Evolutionary conservation across 2,329 filamentous ascomycete genomes (phyloP).

Genomic region (Ceratocystis lukuohia): DNA sequence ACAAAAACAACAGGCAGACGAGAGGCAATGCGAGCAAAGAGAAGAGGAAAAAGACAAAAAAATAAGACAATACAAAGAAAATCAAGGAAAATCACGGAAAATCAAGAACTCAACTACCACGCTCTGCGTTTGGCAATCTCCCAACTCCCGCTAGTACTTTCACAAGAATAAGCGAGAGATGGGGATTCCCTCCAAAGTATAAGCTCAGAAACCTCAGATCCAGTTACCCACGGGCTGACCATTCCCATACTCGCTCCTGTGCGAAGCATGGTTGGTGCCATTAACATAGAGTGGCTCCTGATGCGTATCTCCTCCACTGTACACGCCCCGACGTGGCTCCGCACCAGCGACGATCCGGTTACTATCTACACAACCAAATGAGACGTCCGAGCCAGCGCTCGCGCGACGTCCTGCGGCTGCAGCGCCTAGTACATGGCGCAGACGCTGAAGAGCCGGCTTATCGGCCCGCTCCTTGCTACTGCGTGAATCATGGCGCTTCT

Average conservation of each 20-base stretch:
- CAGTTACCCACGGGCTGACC: background rate
- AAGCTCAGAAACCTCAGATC: background rate
- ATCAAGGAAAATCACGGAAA: background rate
- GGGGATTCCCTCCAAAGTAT: too few species aligned
- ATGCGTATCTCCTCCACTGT: background rate
- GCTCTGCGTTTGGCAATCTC: too few species aligned
- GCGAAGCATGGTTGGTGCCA: constrained; percentile 7
- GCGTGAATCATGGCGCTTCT: constrained; percentile 1
- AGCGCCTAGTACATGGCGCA: background rate
- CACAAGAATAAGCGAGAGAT: too few species aligned
- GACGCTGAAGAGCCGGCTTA: background rate
- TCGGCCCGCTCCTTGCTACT: background rate
- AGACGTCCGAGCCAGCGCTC: constrained; percentile 6
- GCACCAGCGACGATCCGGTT: constrained; percentile 9
- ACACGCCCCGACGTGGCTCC: background rate
- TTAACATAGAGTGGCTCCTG: constrained; percentile 7
- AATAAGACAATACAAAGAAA: background rate
- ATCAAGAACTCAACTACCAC: too few species aligned
- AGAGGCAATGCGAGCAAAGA: background rate
- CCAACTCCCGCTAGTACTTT: too few species aligned
- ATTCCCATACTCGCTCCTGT: background rate
- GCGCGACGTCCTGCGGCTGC: background rate
- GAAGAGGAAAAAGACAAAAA: background rate
- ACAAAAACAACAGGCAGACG: background rate
- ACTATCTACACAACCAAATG: constrained; percentile 18